These are phyloP conservation scores for Eucommia ulmoides DNA, from an alignment of 257 asterid species.

Conservation along the genomic window DNA sequence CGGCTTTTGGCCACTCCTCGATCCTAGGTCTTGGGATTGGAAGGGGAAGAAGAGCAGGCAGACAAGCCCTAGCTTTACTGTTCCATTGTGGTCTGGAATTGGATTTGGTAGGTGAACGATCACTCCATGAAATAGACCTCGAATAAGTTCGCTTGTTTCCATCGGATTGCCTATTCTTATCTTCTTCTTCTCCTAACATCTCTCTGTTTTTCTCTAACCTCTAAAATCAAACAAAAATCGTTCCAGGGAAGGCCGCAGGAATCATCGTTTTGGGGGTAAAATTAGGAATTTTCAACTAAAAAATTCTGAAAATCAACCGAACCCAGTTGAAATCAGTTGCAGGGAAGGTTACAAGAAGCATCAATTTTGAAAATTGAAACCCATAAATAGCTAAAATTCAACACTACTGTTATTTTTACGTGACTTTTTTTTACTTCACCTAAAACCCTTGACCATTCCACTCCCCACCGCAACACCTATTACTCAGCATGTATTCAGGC, in stretches of 20 bases:
- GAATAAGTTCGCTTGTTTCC: slow-evolving; percentile 40
- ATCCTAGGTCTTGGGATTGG: slow-evolving; percentile 44
- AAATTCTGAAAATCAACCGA: slow-evolving; percentile 10
- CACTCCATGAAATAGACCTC: slow-evolving; percentile 74
- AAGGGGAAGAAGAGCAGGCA: slow-evolving; percentile 95
- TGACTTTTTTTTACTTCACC: slow-evolving; percentile 14
- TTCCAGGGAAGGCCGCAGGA: slow-evolving; percentile 14
- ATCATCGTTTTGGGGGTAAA: slow-evolving; percentile 5
- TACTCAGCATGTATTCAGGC: slow-evolving; percentile 22
- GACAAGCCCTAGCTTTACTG: slow-evolving; percentile 77
- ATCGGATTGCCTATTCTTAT: slow-evolving; percentile 35
- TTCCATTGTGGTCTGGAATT: slow-evolving; percentile 61
- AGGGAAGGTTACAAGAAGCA: slow-evolving; percentile 6
- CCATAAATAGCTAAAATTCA: neutral
- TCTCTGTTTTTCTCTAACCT: slow-evolving; percentile 17
- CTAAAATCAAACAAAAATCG: slow-evolving; percentile 27
- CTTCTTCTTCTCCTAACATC: slow-evolving; percentile 57
- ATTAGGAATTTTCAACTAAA: slow-evolving; percentile 6
- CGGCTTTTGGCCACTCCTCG: slow-evolving; percentile 90
- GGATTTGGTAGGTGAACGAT: slow-evolving; percentile 50
- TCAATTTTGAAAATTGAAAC: neutral
- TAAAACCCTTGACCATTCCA: slow-evolving; percentile 40
- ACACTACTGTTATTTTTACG: too few relatives aligned
- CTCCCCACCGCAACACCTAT: slow-evolving; percentile 13
- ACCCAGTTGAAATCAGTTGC: slow-evolving; percentile 7